Evolutionary conservation across 805 yeast genomes (phyloP), one percentile per base, ranked within the genome.

Genomic region (Candida quercuum): DNA sequence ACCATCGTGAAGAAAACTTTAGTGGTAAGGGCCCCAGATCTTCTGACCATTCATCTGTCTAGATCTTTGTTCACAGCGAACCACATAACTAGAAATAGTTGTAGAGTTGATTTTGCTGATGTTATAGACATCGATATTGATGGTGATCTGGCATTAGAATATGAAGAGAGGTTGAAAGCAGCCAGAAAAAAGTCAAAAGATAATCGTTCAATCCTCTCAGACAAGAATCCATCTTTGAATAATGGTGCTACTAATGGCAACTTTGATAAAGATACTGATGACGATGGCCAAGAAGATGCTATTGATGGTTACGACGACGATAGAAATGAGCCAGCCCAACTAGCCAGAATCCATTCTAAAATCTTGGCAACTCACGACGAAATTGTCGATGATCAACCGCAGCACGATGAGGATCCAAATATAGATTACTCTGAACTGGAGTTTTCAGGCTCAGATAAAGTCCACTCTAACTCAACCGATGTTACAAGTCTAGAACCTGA

Each of bases 21-120:
- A 18, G 69, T 87, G 28, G 67, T 76, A 11, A 69, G 71, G 38
- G 74, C 86, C 4, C 97, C 99, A 0, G 69, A 73, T 38, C 63
- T 86, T 6, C 66, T 93, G 35, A 74, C 85, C 0, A 62, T 91
- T n/a, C 98, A 91, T 57, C 61, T 93, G 29, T 86, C 96, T 9
- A 69, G 98, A 49, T 89, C 97, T 0, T 72, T 83, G 29, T 88
- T 73, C 54, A 71, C 76, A 34, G 86, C 84, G 8, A 75, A 75
- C 29, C 74, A 71, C 14, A 74, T 84, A 2, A 69, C 80, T 8
- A 73, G 96, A 48, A 89, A 86, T 59, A 65, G 85, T 9, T 86
- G 95, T 57, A 66, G 76, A 37, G 87, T 87, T 5, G 56, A 64
- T 8, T 82, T 84, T 49, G 77, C 74, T 10, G 89, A 82, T 47